Conservation (phyloP, 2,329 filamentous ascomycete species). For the Clarireedia homoeocarpa region DNA sequence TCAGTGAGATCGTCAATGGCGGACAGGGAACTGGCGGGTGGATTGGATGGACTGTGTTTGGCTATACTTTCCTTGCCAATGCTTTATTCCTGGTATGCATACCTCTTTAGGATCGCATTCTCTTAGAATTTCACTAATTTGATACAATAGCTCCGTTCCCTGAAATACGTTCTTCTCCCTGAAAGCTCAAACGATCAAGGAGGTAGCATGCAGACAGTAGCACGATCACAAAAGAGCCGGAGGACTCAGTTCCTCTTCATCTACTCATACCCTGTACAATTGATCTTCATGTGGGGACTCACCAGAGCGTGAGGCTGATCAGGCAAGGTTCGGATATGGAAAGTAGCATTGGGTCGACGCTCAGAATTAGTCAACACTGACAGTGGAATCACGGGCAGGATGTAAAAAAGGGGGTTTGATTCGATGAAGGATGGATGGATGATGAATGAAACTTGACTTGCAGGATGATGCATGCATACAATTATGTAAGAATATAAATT, state of each 20-base stretch:
- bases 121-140: not conserved
- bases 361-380: not conserved
- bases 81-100: conserved; percentile 79
- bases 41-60: conserved; percentile 81
- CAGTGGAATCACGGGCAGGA: not conserved
- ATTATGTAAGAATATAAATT: not conserved
- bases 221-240: conserved; percentile 76
- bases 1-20: conserved; percentile 69
- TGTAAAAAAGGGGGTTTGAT: not conserved
- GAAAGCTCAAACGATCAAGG: conserved; percentile 62
- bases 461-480: not conserved
- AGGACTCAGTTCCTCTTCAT: conserved; percentile 88
- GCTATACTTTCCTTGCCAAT: conserved; percentile 89
- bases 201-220: conserved; percentile 59
- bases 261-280: conserved; percentile 90
- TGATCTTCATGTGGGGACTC: conserved; percentile 87
- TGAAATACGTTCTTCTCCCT: conserved; percentile 92
- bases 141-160: conserved; percentile 67
- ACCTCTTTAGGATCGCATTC: not conserved
- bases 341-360: not conserved
- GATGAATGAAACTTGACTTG: not conserved
- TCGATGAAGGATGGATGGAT: not conserved
- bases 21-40: conserved; percentile 79
- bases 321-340: not conserved
- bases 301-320: conserved; percentile 29